Conservation (phyloP, 192 early-diverging fungal species). For the Gamsiella multidivaricata region DNA sequence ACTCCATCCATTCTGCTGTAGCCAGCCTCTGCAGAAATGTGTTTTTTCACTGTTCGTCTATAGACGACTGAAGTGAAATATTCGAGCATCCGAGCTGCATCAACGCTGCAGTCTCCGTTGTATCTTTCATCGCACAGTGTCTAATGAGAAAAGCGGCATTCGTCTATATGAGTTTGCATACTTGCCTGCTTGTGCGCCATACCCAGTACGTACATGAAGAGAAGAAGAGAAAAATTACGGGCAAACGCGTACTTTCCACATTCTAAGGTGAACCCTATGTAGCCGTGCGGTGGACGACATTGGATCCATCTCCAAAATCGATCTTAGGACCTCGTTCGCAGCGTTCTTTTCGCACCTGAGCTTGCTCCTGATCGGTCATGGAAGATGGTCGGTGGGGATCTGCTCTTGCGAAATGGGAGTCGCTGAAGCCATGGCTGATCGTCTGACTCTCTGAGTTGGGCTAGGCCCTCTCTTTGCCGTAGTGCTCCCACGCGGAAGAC, state of each 20-base stretch:
- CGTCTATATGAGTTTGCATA: no score
- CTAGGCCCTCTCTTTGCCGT: no score
- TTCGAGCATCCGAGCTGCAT: neutral
- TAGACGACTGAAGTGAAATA: conserved; percentile 10
- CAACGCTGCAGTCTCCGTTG: conserved; percentile 8
- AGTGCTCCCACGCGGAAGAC: no score
- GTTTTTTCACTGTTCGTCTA: neutral
- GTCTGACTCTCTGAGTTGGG: no score
- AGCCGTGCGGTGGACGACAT: neutral
- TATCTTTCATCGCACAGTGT: neutral
- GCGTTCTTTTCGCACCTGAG: neutral
- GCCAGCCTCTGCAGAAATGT: neutral
- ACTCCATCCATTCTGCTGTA: neutral
- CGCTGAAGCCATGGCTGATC: no score
- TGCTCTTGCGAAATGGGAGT: no score
- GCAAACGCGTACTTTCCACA: neutral
- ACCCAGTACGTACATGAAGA: neutral
- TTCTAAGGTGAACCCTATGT: neutral
- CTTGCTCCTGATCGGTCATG: no score
- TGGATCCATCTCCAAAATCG: neutral
- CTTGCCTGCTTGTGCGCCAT: no score
- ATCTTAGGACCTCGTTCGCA: neutral
- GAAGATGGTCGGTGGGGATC: no score
- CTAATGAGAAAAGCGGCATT: neutral
- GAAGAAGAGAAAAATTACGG: no score